phyloP scores from a whole-genome alignment of 768 basidiomycete genomes.

The Kondoa subrosea region DNA sequence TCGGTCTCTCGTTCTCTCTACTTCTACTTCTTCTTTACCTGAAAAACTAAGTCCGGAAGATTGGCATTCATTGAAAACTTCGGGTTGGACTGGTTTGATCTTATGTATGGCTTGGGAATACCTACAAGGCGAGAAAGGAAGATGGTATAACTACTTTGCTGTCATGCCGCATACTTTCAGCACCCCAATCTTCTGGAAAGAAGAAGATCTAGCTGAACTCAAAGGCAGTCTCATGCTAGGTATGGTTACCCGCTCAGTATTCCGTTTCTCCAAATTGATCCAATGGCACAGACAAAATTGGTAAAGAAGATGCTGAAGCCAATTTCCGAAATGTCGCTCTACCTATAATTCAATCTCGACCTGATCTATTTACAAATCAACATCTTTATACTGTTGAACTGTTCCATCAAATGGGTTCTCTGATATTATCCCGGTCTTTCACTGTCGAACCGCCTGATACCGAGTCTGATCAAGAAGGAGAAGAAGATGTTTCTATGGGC shows the following conservation, averaged over 20 bases:
- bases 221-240: conserved; percentile 73
- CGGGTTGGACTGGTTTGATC: conserved; percentile 69
- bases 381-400: conserved; percentile 48
- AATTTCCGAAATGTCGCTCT: conserved; percentile 38
- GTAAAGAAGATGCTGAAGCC: conserved; percentile 60
- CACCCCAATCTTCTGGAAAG: conserved; percentile 88
- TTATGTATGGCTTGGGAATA: conserved; percentile 92
- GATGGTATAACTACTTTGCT: conserved; percentile 56
- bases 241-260: conserved; percentile 29
- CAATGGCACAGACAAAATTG: conserved; percentile 59
- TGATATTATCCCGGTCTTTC: conserved; percentile 85
- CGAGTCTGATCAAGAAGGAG: conserved; percentile 22
- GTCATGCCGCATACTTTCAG: conserved; percentile 56
- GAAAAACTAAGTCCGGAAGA: conserved; percentile 42
- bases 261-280: background rate
- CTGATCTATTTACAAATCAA: conserved; percentile 47
- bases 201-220: conserved; percentile 54
- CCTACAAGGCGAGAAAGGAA: conserved; percentile 39
- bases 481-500: conserved; percentile 36
- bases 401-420: conserved; percentile 78
- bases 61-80: conserved; percentile 53
- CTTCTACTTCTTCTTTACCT: conserved; percentile 54
- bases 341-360: conserved; percentile 40
- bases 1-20: conserved; percentile 55
- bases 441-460: conserved; percentile 44